These are phyloP conservation scores for Phialophora macrospora DNA, from an alignment of 2,329 filamentous ascomycete genomes.

Conservation along the genomic window DNA sequence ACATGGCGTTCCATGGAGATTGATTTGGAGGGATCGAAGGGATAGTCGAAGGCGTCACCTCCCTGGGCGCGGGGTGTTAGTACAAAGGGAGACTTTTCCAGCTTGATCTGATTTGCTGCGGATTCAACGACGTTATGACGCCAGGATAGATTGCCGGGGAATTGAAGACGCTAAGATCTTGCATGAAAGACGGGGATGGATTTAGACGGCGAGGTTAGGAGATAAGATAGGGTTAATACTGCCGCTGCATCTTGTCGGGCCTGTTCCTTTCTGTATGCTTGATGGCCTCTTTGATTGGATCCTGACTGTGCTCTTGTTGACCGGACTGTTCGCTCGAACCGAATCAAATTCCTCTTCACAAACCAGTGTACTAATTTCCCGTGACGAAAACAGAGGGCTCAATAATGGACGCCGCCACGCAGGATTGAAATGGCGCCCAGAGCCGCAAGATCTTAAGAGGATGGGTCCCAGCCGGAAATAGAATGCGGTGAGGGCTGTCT, in stretches of 20 bases:
- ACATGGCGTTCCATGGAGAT: background rate
- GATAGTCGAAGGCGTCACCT: background rate
- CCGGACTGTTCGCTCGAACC: no score
- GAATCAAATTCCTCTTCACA: background rate
- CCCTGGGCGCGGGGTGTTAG: background rate
- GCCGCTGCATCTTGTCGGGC: background rate
- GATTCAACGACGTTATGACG: background rate
- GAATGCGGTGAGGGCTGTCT: background rate
- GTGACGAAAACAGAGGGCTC: background rate
- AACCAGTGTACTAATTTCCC: background rate
- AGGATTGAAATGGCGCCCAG: background rate
- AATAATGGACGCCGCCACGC: no score
- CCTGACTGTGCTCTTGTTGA: background rate
- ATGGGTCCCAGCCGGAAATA: background rate
- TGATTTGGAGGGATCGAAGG: background rate
- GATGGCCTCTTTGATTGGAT: background rate
- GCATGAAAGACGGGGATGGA: background rate
- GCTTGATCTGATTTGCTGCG: background rate
- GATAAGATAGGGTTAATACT: background rate
- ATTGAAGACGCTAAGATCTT: background rate
- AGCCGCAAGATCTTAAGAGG: background rate
- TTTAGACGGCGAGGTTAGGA: background rate
- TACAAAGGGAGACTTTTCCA: background rate
- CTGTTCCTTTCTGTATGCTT: background rate
- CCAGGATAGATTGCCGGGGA: background rate